Conservation (phyloP, 345 rosid species). For the Citropsis articulata region DNA sequence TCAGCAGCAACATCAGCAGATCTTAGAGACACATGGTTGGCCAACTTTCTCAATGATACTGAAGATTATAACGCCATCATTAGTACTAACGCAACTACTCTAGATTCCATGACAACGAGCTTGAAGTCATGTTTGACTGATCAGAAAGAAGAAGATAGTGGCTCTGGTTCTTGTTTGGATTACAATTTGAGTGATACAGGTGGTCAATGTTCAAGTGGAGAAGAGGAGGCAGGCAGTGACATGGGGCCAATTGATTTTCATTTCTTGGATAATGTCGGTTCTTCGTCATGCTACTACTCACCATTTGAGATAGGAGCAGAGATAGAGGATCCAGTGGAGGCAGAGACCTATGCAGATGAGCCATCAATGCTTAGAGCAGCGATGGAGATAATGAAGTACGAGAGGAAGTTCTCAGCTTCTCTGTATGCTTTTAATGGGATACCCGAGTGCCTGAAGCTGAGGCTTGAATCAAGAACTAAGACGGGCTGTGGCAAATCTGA, state of each 20-base stretch:
- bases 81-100: neutral
- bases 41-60: constrained; percentile 42
- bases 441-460: constrained; percentile 48
- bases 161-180: constrained; percentile 7
- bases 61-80: constrained; percentile 20
- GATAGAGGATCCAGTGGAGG: constrained; percentile 37
- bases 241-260: constrained; percentile 36
- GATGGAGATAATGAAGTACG: constrained; percentile 58
- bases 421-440: constrained; percentile 62
- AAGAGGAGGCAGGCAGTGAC: constrained; percentile 20
- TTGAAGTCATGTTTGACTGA: constrained; percentile 35
- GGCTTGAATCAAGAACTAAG: constrained; percentile 27
- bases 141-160: constrained; percentile 22
- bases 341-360: constrained; percentile 34
- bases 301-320: constrained; percentile 56
- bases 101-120: constrained; percentile 24
- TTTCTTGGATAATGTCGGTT: constrained; percentile 39
- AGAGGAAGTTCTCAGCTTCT: constrained; percentile 65
- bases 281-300: constrained; percentile 33
- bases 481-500: constrained; percentile 28
- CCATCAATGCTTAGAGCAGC: constrained; percentile 44
- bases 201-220: constrained; percentile 24
- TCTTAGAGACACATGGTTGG: constrained; percentile 30
- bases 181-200: constrained; percentile 24
- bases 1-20: constrained; percentile 6